Base-by-base conservation (phyloP, 2,329 filamentous ascomycete genomes). In the Fusarium sarcochroum region DNA sequence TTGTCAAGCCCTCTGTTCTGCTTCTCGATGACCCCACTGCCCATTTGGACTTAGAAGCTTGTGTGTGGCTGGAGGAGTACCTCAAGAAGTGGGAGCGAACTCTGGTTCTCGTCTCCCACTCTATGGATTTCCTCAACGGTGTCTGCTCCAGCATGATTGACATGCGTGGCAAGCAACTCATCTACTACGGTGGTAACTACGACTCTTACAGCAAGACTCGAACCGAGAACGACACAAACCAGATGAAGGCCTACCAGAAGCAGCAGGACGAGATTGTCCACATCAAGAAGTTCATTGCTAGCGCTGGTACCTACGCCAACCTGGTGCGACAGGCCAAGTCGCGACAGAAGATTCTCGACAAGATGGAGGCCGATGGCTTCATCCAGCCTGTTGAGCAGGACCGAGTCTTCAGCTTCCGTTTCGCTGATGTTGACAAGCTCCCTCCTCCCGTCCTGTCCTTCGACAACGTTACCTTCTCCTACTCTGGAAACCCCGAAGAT, bases 241-340 rank as follows among this genome's bases (percentile, higher is more conserved):
- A 99, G 86, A 93, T 92, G 89, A 99, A 98, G 88, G 96, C 96
- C 69, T 99, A 99, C 86, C 87, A 92, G 81, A 99, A 99, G 88
- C 96, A 99, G 82, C 96, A 99, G 80, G 96, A 99, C 68, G 96
- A 99, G 86, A 99, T 99, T 81, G 88, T 90, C 74, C 97, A 99
- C 87, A 99, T 99, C 88, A 98, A 99, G 88, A 98, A 98, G 85
- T 99, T 99, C 87, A 99, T 99, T 80, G 96, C 97, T 78, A 98
- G 95, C 66, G 96, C 96, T 59, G 96, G 97, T 94, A 99, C 96
- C 65, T 99, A 99, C 79, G 96, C 97, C 89, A 99, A 99, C 86
- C 88, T 99, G 86, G 96, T 99, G 79, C 89, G 93, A 81, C 96
- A 99, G 84, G 97, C 97, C 83, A 99, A 99, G 88, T 98, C 96